These are phyloP conservation scores for Mytilinidion resinicola DNA, from an alignment of 495 filamentous ascomycete genomes.

Conservation along the genomic window DNA sequence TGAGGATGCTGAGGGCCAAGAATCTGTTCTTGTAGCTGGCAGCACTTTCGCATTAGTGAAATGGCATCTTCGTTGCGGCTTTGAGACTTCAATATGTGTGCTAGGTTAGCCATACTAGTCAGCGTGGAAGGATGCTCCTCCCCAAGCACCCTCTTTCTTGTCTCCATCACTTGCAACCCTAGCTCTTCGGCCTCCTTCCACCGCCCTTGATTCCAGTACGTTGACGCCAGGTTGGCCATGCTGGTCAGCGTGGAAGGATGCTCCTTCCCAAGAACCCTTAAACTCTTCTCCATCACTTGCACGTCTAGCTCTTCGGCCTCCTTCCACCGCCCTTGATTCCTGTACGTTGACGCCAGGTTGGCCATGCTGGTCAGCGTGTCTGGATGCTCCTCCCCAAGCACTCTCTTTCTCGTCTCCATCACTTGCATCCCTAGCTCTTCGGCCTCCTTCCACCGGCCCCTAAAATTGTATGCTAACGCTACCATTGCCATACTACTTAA, in stretches of 20 bases:
- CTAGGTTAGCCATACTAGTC: not conserved
- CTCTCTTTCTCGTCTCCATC: not conserved
- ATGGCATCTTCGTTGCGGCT: constrained; percentile 1
- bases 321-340: too few relatives aligned
- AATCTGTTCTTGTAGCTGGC: not conserved
- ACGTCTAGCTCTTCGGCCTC: too few relatives aligned
- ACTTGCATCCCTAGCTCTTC: constrained; percentile 1
- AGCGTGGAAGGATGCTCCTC: not conserved
- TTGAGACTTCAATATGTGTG: not conserved
- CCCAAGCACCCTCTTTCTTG: not conserved
- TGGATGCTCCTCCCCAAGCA: too few relatives aligned
- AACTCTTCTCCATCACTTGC: too few relatives aligned
- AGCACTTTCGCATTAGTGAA: not conserved
- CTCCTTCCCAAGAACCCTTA: not conserved
- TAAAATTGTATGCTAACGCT: not conserved
- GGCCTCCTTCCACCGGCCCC: not conserved
- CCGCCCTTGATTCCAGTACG: constrained; percentile 3
- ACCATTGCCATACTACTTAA: constrained; percentile 2
- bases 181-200: constrained; percentile 1
- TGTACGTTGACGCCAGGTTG: too few relatives aligned
- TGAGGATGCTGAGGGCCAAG: not conserved
- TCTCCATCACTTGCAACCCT: not conserved
- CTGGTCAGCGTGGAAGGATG: not conserved
- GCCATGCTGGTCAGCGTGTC: too few relatives aligned
- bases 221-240: not conserved